Percentiles rank a stretch among this genome's conserved stretches.
Conservation (phyloP, 495 filamentous ascomycete species). For the Diplogelasinospora grovesii region DNA sequence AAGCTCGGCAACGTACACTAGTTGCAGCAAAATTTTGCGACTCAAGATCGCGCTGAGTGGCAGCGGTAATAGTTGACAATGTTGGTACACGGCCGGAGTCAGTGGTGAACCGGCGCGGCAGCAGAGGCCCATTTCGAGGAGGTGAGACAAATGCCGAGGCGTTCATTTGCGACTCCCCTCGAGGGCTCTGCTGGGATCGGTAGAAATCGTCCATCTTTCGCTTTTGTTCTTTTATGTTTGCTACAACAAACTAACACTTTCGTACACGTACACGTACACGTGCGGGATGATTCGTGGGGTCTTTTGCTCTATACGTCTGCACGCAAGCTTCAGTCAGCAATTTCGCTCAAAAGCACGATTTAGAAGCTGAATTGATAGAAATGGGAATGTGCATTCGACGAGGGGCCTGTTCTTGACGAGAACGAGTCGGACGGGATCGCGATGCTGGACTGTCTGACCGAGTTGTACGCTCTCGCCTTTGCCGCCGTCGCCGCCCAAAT, state of each 20-base stretch:
- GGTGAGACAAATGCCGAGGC: constrained; percentile 61
- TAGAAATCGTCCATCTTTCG: constrained; percentile 60
- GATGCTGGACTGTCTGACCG: too few relatives aligned
- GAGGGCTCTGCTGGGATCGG: constrained; percentile 64
- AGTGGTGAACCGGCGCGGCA: constrained; percentile 88
- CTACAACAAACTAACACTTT: constrained; percentile 37
- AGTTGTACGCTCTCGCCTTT: constrained; percentile 1
- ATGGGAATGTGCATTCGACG: neutral
- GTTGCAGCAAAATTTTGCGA: constrained; percentile 37
- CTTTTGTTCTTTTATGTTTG: constrained; percentile 20
- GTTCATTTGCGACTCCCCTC: constrained; percentile 62
- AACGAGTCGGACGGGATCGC: too few relatives aligned
- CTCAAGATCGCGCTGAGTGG: constrained; percentile 33
- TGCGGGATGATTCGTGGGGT: constrained; percentile 28
- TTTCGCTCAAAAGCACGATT: constrained; percentile 1
- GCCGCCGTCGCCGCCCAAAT: constrained; percentile 1
- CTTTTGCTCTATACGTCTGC: constrained; percentile 23
- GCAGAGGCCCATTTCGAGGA: constrained; percentile 56
- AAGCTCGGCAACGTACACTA: constrained; percentile 28
- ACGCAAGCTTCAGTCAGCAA: constrained; percentile 8
- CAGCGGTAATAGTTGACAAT: constrained; percentile 59
- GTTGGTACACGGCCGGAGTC: constrained; percentile 81
- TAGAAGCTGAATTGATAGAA: constrained; percentile 4
- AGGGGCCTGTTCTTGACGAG: neutral
- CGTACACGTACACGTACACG: constrained; percentile 44